These are phyloP conservation scores for Diaporthe humulicola DNA, from an alignment of 2,329 filamentous ascomycete species.

Conservation along the genomic window DNA sequence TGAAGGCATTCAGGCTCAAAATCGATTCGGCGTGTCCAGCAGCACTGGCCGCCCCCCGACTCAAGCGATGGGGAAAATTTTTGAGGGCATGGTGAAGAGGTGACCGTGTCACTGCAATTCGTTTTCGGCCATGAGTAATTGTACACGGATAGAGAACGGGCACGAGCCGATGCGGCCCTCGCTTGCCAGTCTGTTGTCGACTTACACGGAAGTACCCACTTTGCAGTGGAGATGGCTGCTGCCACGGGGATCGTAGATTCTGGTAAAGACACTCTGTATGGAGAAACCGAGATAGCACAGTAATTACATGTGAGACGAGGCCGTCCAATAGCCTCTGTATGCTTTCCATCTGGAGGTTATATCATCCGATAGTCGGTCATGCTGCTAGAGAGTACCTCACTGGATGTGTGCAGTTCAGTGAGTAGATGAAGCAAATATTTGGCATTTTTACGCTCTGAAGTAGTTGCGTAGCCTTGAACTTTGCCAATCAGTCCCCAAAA, in stretches of 20 bases:
- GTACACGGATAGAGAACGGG: not conserved
- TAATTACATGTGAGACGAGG: conserved; percentile 29
- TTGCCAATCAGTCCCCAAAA: not conserved
- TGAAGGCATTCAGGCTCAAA: conserved; percentile 15
- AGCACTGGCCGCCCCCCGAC: not conserved
- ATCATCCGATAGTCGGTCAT: not conserved
- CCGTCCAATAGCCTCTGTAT: not conserved
- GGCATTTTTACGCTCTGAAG: not conserved
- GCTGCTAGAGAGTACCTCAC: not conserved
- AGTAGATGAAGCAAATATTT: too few species aligned
- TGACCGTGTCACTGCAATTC: conserved; percentile 7
- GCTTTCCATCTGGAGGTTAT: not conserved
- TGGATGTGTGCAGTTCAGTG: not conserved
- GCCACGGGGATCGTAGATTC: conserved; percentile 27
- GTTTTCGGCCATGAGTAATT: not conserved
- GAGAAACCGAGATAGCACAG: not conserved
- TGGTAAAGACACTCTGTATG: conserved; percentile 32
- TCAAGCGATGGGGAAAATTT: conserved; percentile 7
- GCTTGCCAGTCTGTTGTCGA: not conserved
- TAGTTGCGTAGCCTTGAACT: not conserved
- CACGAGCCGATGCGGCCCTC: conserved; percentile 3
- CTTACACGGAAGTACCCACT: conserved; percentile 32
- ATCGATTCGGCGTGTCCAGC: not conserved
- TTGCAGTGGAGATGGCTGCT: conserved; percentile 1
- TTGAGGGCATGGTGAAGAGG: conserved; percentile 11